Percentiles rank a stretch among this genome's conserved stretches.
These are phyloP conservation scores for Penicillium brasilianum DNA, from an alignment of 2,329 filamentous ascomycete genomes.

Conservation along the genomic window DNA sequence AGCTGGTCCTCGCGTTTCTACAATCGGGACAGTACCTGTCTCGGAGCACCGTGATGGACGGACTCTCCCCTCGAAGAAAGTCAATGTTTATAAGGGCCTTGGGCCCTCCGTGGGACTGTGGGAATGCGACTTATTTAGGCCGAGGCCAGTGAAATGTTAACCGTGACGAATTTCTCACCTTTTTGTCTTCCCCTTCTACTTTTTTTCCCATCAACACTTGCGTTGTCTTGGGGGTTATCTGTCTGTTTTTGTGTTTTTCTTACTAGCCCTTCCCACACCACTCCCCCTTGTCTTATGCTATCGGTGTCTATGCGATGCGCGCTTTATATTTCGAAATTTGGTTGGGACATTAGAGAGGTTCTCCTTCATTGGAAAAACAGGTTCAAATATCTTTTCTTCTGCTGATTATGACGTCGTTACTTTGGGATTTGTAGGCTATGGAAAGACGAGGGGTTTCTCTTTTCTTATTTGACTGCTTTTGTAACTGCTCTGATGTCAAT, in stretches of 20 bases:
- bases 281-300: neutral
- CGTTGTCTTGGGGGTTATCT: conserved; percentile 9
- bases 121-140: neutral
- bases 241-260: conserved; percentile 13
- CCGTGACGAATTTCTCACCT: conserved; percentile 7
- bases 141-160: conserved; percentile 6
- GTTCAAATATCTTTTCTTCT: conserved; percentile 10
- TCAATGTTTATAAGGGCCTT: neutral
- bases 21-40: neutral
- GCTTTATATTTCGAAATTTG: conserved; percentile 28
- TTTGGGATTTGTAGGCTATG: too few relatives aligned
- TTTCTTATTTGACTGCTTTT: conserved; percentile 15
- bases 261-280: neutral
- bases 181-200: neutral
- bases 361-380: conserved; percentile 45
- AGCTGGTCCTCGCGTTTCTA: neutral
- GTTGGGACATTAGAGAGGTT: conserved; percentile 38
- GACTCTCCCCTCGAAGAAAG: neutral
- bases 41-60: neutral
- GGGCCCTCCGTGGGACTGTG: neutral
- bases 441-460: conserved; percentile 23
- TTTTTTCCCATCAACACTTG: neutral
- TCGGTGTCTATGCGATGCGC: conserved; percentile 24
- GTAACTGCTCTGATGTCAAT: conserved; percentile 8
- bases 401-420: neutral